Base-by-base conservation (phyloP, 108 stramenopile species). In the Nitzschia sp. region DNA sequence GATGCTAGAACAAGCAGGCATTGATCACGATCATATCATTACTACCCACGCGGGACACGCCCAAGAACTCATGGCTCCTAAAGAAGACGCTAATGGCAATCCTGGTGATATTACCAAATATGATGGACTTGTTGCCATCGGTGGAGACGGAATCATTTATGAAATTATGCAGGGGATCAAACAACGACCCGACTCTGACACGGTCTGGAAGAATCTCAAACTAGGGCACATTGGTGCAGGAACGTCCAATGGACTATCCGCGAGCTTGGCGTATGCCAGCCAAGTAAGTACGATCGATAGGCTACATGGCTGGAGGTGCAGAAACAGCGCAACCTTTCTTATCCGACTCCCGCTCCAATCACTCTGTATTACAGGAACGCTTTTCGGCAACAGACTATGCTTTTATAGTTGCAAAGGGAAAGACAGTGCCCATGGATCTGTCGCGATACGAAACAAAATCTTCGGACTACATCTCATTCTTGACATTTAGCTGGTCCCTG, bases 131-230 rank as follows among this genome's bases (percentile, higher is more conserved):
- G 76, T 93, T 47, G 78, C 83, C 46, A 69, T 96, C 69, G 92
- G 95, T 19, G 95, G 95, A 34, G 95, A 96, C 72, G 95, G 95
- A 1, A 81, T 84, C 17, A 48, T 96, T n/a, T 86, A 81, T 55
- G 91, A 94, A 75, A 79, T 89, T 27, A 46, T 93, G 58, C 87
- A 93, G 57, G 95, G 91, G 3, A 76, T 92, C 31, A 74, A 76
- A 24, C 35, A 59, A 35, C 78, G 89, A 31, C 1, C 54, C 8
- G 89, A 92, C 71, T 47, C 36, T 9, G 46, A 77, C 24, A 74
- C 66, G 25, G 38, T 91, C 6, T 38, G 87, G 28, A 31, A 54
- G 11, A 74, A 69, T 18, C 46, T 96, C 23, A 80, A 81, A 47
- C 71, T 93, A 46, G 95, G 92, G 2, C 76, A 87, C 23, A 76